Percentiles rank a stretch among this genome's conserved stretches.
Conservation (phyloP, 1,284 basidiomycete species). For the Agroathelia rolfsii region DNA sequence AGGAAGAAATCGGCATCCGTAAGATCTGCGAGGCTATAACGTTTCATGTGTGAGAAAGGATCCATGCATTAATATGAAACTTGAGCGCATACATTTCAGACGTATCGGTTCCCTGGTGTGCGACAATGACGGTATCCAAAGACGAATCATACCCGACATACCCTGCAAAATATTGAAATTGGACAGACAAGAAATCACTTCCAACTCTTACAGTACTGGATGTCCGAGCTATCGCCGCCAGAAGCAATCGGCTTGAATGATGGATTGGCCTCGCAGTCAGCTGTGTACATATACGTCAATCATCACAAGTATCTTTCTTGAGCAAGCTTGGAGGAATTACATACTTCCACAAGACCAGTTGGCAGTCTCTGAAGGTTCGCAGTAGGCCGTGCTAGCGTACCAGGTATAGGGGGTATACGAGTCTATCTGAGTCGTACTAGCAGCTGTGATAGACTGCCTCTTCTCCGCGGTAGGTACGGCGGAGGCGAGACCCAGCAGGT, state of each 20-base stretch:
- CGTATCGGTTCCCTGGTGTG: slow-evolving; percentile 23
- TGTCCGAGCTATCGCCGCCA: slow-evolving; percentile 43
- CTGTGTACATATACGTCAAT: no score
- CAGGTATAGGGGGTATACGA: slow-evolving; percentile 42
- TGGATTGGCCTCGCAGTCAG: slow-evolving; percentile 41
- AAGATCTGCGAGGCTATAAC: slow-evolving; percentile 12
- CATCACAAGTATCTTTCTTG: no score
- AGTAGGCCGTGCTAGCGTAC: slow-evolving; percentile 50
- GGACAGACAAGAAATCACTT: background rate
- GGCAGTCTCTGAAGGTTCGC: slow-evolving; percentile 30
- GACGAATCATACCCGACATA: slow-evolving; percentile 25
- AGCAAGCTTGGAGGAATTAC: no score
- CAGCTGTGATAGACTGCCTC: slow-evolving; percentile 27
- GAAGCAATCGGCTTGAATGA: slow-evolving; percentile 45
- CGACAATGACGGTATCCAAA: slow-evolving; percentile 21
- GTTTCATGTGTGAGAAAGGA: no score
- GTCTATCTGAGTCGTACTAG: slow-evolving; percentile 32
- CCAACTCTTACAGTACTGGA: slow-evolving; percentile 35
- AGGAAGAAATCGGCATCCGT: slow-evolving; percentile 15
- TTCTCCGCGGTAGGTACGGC: slow-evolving; percentile 15
- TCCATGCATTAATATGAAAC: no score
- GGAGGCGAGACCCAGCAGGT: no score
- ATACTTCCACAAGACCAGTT: slow-evolving; percentile 52
- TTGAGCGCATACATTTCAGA: slow-evolving; percentile 16
- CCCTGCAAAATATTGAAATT: slow-evolving; percentile 19